Evolutionary conservation across 768 basidiomycete species (phyloP), one percentile per base, ranked within the genome.

Genomic region (Amanita pallidorosea): DNA sequence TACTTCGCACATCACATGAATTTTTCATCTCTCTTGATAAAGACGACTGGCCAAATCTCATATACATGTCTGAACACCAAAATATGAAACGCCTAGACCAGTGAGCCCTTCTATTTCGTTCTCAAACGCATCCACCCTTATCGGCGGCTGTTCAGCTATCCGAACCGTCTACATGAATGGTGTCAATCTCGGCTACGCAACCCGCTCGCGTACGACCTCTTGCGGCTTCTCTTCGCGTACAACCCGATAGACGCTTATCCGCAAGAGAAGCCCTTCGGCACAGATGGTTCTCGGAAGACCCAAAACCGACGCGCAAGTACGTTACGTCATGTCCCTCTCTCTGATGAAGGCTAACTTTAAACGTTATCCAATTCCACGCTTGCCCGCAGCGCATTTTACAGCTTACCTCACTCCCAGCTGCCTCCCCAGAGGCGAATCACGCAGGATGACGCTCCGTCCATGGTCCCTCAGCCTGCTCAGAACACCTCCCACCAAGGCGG

Each of bases 281-380:
- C 64, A 77, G 77, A 55, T 99, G 94, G 92, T 99, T 98, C 65
- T 75, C 78, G 20, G 91, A 95, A 61, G 94, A 94, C 7, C 91
- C 92, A 7, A 75, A 74, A 40, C 89, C 94, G 2, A 87, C 85
- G 15, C 74, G 73, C 63, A 92, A 95, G 94, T 96, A 56, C 56
- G 87, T 72, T 12, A 15, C 9, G 17, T 41, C 12, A 36, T 7
- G 11, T 27, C 25, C 4, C 25, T 27, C 25, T n/a, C n/a, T n/a
- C 40, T 40, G 4, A 31, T 34, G 50, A 45, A 23, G 40, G 5
- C 23, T 33, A 35, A 12, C 29, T 43, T 37, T 49, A 25, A 55
- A 5, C 15, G 35, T 31, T 40, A 42, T 31, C 23, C 17, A 7
- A 4, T n/a, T 27, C 25, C 29, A 29, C 29, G 8, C 34, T n/a